phyloP scores from a whole-genome alignment of 805 yeast species.

The Ogataea parapolymorpha region DNA sequence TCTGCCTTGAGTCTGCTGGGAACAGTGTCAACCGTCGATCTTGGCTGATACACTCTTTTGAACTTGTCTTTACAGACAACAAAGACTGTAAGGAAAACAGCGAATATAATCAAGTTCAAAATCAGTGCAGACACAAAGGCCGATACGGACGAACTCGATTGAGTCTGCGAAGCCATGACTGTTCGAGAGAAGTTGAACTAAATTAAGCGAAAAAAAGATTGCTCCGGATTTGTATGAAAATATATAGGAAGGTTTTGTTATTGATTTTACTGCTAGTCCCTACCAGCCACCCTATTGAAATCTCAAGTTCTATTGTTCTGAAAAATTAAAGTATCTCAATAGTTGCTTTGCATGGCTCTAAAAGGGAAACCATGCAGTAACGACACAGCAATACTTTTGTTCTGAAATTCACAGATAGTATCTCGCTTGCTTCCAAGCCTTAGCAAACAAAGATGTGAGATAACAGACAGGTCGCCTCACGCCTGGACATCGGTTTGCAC shows the following conservation, averaged over 20 bases:
- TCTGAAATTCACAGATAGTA: neutral
- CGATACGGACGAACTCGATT: constrained; percentile 39
- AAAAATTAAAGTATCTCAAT: neutral
- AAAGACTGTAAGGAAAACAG: constrained; percentile 40
- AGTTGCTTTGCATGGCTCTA: constrained; percentile 2
- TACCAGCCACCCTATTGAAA: constrained; percentile 4
- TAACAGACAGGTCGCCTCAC: neutral
- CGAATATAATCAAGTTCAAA: constrained; percentile 41
- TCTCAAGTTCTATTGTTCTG: constrained; percentile 6
- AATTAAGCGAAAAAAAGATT: neutral
- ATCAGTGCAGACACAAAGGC: constrained; percentile 48
- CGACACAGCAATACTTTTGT: neutral
- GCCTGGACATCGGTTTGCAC: neutral
- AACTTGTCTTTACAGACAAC: constrained; percentile 41
- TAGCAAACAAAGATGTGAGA: neutral
- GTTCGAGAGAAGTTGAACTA: neutral
- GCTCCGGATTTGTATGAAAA: neutral
- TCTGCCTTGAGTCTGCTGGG: constrained; percentile 45
- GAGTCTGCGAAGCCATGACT: constrained; percentile 6
- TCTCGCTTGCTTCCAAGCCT: neutral
- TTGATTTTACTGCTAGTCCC: constrained; percentile 1
- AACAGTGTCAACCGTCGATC: constrained; percentile 42
- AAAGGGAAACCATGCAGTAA: neutral
- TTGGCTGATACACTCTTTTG: constrained; percentile 51
- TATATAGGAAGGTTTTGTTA: constrained; percentile 7